Percentiles rank a stretch among this genome's conserved stretches.
Evolutionary conservation across 495 filamentous ascomycete species (phyloP).

Genomic region (Podospora fimiseda): DNA sequence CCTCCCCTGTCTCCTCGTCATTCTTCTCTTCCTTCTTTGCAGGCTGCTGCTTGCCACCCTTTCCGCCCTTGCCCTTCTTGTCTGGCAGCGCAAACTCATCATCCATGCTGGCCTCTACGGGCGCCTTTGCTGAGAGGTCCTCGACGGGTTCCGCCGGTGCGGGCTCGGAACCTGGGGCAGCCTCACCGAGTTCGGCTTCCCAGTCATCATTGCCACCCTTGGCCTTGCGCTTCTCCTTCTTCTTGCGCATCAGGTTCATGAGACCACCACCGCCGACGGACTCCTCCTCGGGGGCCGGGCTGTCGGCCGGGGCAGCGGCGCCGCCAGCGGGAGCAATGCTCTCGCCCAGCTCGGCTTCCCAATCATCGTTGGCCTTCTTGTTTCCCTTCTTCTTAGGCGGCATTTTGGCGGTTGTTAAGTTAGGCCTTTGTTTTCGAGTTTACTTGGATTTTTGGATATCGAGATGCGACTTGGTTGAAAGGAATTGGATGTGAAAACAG

Average conservation of each 20-base stretch:
- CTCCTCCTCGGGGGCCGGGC: slow-evolving; percentile 47
- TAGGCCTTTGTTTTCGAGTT: slow-evolving; percentile 1
- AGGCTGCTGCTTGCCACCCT: slow-evolving; percentile 66
- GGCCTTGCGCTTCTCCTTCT: slow-evolving; percentile 85
- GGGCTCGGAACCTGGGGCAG: slow-evolving; percentile 44
- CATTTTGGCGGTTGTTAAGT: slow-evolving; percentile 45
- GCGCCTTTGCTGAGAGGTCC: slow-evolving; percentile 60
- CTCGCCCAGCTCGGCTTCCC: slow-evolving; percentile 94
- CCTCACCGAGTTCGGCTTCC: slow-evolving; percentile 56
- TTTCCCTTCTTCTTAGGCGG: slow-evolving; percentile 93
- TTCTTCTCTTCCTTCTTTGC: slow-evolving; percentile 60
- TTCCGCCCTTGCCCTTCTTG: slow-evolving; percentile 93
- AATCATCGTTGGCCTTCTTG: slow-evolving; percentile 84
- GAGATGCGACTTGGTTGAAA: neutral
- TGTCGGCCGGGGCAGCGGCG: slow-evolving; percentile 29
- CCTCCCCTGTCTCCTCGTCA: slow-evolving; percentile 50
- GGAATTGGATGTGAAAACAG: neutral
- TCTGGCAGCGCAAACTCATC: slow-evolving; percentile 80
- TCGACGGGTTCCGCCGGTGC: slow-evolving; percentile 35
- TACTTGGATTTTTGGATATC: neutral
- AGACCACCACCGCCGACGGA: slow-evolving; percentile 57
- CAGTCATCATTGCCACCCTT: slow-evolving; percentile 77
- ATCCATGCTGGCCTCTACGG: slow-evolving; percentile 79
- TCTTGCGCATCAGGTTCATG: slow-evolving; percentile 82
- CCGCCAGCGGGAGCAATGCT: slow-evolving; percentile 44